Percentiles rank a stretch among this genome's conserved stretches.
phyloP scores from a whole-genome alignment of 2,329 filamentous ascomycete genomes.

The Aspergillus persii region DNA sequence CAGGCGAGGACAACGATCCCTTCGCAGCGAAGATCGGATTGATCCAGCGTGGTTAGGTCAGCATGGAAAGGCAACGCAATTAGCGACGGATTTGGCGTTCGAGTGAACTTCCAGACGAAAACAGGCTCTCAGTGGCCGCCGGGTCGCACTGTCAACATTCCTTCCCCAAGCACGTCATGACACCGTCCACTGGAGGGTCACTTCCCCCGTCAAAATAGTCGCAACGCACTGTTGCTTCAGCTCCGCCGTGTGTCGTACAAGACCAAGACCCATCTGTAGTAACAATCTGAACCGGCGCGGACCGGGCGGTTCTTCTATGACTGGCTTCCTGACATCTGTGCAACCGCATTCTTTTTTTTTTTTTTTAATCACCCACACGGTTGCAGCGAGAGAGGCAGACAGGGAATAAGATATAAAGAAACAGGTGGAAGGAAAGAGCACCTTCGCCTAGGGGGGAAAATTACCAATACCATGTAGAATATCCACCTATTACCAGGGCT shows the following conservation, averaged over 20 bases:
- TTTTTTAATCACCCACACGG: background rate
- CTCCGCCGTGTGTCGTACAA: background rate
- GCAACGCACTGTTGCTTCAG: background rate
- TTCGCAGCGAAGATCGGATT: background rate
- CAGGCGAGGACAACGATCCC: background rate
- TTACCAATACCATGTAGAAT: background rate
- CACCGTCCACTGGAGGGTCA: background rate
- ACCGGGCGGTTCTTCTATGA: background rate
- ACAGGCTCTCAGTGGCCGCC: slow-evolving; percentile 5
- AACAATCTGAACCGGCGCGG: background rate
- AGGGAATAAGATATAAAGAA: background rate
- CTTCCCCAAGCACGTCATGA: slow-evolving; percentile 14
- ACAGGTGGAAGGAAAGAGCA: background rate
- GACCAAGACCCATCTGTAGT: background rate
- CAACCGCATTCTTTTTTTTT: background rate
- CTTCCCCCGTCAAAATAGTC: background rate
- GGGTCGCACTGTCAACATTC: slow-evolving; percentile 5
- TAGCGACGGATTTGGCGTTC: slow-evolving; percentile 4
- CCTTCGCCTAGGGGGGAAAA: background rate
- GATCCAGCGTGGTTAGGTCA: background rate
- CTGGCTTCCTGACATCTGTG: slow-evolving; percentile 2
- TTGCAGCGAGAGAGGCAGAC: background rate
- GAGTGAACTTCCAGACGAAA: slow-evolving; percentile 4
- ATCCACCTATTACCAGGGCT: too few relatives aligned
- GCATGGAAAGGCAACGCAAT: background rate